Conservation (phyloP, 129 eudicot species). For the Ambrosia artemisiifolia region DNA sequence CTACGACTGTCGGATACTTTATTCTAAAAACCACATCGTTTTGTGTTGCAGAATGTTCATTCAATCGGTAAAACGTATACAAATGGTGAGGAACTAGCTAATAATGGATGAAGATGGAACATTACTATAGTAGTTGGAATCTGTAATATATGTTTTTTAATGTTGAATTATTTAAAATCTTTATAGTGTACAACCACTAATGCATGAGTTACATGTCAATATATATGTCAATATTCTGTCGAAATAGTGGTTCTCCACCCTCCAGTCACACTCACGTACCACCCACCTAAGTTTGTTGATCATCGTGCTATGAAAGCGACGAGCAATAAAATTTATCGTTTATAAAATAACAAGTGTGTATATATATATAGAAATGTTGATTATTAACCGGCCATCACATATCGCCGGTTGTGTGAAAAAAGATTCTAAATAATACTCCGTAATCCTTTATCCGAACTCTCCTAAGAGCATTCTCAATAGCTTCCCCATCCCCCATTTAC, state of each 20-base stretch:
- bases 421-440: too few species aligned
- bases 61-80: slow-evolving; percentile 25
- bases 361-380: too few species aligned
- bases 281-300: not conserved
- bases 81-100: slow-evolving; percentile 17
- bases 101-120: not conserved
- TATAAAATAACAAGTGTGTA: too few species aligned
- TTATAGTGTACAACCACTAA: not conserved
- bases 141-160: not conserved
- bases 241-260: not conserved
- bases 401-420: too few species aligned
- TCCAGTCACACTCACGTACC: not conserved
- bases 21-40: not conserved
- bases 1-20: too few species aligned
- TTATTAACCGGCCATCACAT: too few species aligned
- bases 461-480: too few species aligned
- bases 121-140: not conserved
- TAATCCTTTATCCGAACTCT: too few species aligned
- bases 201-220: not conserved
- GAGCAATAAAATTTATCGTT: not conserved
- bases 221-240: not conserved
- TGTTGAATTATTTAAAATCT: not conserved
- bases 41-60: slow-evolving; percentile 30
- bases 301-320: not conserved
- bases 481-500: too few species aligned